phyloP scores from a whole-genome alignment of 2,329 filamentous ascomycete species.

The Aureobasidium namibiae region DNA sequence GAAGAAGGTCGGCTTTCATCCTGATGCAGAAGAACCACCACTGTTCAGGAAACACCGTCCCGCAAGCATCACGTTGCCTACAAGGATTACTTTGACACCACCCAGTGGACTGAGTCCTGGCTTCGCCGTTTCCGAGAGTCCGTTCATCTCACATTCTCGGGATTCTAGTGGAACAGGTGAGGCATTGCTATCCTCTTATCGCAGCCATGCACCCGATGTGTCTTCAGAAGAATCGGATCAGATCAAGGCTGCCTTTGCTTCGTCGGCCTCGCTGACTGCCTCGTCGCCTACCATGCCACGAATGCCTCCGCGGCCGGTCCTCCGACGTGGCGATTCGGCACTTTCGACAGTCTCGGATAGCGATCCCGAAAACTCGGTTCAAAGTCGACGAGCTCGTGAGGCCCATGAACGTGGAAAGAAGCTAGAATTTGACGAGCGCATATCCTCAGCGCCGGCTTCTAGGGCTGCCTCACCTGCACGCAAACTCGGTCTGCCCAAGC shows the following conservation, averaged over 20 bases:
- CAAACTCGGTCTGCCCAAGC: conserved; percentile 4
- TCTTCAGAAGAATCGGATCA: conserved; percentile 14
- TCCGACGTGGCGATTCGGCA: conserved; percentile 14
- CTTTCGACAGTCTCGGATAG: conserved; percentile 8
- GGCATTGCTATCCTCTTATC: background rate
- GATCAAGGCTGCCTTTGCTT: conserved; percentile 12
- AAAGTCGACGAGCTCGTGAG: conserved; percentile 20
- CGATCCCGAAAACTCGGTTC: conserved; percentile 9
- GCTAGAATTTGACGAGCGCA: conserved; percentile 23
- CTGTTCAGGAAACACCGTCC: conserved; percentile 10
- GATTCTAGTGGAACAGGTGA: background rate
- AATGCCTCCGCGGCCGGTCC: conserved; percentile 11
- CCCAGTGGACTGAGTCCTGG: conserved; percentile 1
- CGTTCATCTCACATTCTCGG: background rate
- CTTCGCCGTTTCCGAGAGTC: background rate
- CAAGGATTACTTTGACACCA: conserved; percentile 8
- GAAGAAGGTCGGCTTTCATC: conserved; percentile 17
- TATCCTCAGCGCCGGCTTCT: conserved; percentile 23
- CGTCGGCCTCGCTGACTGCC: background rate
- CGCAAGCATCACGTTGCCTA: background rate
- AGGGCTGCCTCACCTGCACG: conserved; percentile 21
- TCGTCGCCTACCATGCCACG: background rate
- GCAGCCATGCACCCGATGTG: conserved; percentile 11
- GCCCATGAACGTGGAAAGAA: conserved; percentile 29
- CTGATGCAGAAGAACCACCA: conserved; percentile 13